phyloP scores from a whole-genome alignment of 768 basidiomycete species.

The Pulveroboletus sp. region DNA sequence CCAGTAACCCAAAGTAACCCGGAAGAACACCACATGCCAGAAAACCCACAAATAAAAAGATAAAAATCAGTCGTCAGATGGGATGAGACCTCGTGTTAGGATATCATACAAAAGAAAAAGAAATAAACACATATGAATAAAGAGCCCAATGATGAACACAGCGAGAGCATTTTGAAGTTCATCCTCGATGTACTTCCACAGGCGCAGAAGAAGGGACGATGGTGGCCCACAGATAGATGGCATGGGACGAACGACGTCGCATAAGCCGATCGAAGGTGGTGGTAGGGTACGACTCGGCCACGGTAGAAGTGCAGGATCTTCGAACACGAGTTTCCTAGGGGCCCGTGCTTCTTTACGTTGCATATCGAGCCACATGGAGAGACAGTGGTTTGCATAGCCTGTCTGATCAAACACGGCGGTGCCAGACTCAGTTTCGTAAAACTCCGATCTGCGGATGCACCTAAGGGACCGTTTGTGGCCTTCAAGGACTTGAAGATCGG shows the following conservation, averaged over 20 bases:
- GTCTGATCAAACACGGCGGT: slow-evolving; percentile 22
- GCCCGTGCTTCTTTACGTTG: slow-evolving; percentile 18
- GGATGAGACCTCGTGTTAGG: slow-evolving; percentile 23
- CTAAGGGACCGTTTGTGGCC: slow-evolving; percentile 3
- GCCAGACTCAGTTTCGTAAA: slow-evolving; percentile 29
- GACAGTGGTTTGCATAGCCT: slow-evolving; percentile 25
- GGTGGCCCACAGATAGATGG: slow-evolving; percentile 1
- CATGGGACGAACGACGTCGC: not conserved
- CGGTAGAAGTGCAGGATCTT: slow-evolving; percentile 16
- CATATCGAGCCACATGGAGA: slow-evolving; percentile 25
- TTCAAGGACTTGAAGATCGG: slow-evolving; percentile 18
- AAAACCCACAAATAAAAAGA: not conserved
- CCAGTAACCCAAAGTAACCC: not conserved
- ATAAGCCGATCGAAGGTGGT: slow-evolving; percentile 2
- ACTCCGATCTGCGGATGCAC: slow-evolving; percentile 17
- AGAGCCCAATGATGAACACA: slow-evolving; percentile 22
- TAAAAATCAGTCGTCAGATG: slow-evolving; percentile 23
- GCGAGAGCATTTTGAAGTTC: slow-evolving; percentile 28
- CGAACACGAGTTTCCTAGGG: slow-evolving; percentile 18
- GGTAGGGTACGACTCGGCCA: slow-evolving; percentile 19
- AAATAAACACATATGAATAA: slow-evolving; percentile 26
- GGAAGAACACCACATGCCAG: slow-evolving; percentile 11
- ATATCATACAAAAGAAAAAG: slow-evolving; percentile 28
- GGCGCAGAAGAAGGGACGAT: slow-evolving; percentile 9
- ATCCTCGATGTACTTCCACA: slow-evolving; percentile 20